Conservation (phyloP, 2,329 filamentous ascomycete species). For the Cadophora gregata region DNA sequence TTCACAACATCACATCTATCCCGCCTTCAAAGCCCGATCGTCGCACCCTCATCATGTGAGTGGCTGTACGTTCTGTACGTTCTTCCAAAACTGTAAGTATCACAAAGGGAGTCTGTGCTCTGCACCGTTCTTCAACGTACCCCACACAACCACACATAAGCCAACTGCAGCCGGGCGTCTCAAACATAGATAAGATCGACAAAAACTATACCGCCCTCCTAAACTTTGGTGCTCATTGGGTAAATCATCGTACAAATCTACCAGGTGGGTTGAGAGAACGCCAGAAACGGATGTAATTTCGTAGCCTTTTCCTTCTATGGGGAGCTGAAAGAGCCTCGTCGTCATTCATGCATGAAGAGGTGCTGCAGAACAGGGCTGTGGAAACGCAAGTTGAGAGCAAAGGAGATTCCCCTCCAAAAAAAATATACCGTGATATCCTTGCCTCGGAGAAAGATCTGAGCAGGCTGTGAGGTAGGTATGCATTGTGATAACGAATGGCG, state of each 20-base stretch:
- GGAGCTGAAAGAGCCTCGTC: slow-evolving; percentile 6
- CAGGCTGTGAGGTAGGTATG: no score
- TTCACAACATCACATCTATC: no score
- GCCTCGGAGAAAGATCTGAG: no score
- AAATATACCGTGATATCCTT: no score
- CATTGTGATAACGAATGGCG: background rate
- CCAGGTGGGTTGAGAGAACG: background rate
- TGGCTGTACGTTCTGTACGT: background rate
- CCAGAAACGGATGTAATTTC: background rate
- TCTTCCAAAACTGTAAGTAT: no score
- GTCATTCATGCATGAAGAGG: background rate
- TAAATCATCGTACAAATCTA: background rate
- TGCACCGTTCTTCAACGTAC: background rate
- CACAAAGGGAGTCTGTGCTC: background rate
- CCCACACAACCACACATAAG: background rate
- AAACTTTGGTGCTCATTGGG: slow-evolving; percentile 1
- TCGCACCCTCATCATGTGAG: background rate
- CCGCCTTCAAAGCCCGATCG: slow-evolving; percentile 8
- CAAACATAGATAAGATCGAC: background rate
- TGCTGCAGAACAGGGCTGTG: background rate
- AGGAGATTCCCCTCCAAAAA: no score
- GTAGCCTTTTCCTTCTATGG: slow-evolving; percentile 3
- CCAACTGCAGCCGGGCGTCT: background rate
- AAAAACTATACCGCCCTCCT: no score
- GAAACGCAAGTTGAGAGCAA: background rate